Evolutionary conservation across 2,329 filamentous ascomycete species (phyloP).

Genomic region (Sordariomycetes sp.): DNA sequence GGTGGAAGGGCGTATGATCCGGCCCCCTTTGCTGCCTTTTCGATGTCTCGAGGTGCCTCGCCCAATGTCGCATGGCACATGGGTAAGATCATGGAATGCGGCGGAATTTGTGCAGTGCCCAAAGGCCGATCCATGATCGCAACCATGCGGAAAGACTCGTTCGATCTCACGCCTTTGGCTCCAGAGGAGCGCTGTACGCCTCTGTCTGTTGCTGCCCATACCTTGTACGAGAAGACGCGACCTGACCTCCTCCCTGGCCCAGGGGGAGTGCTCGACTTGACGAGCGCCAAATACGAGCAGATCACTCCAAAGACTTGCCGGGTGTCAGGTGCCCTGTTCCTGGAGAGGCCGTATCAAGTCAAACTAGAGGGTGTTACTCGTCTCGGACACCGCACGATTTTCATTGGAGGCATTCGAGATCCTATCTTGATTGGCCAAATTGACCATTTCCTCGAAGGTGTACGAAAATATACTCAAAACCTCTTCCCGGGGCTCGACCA

Average conservation of each 20-base stretch:
- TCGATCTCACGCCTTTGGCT: slow-evolving; percentile 34
- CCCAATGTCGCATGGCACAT: too few relatives aligned
- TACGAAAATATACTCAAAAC: slow-evolving; percentile 14
- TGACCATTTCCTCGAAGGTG: slow-evolving; percentile 19
- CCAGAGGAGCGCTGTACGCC: slow-evolving; percentile 32
- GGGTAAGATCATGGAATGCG: slow-evolving; percentile 47
- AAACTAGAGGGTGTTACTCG: slow-evolving; percentile 35
- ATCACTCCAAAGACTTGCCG: slow-evolving; percentile 2
- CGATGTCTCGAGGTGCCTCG: too few relatives aligned
- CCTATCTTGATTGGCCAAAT: slow-evolving; percentile 31
- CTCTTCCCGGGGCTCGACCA: slow-evolving; percentile 12
- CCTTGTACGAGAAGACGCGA: slow-evolving; percentile 44
- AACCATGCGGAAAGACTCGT: slow-evolving; percentile 30
- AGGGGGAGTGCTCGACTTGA: slow-evolving; percentile 35
- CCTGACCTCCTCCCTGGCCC: slow-evolving; percentile 41
- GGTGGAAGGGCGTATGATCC: slow-evolving; percentile 30
- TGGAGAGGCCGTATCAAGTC: slow-evolving; percentile 25
- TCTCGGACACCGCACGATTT: slow-evolving; percentile 30
- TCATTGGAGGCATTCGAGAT: slow-evolving; percentile 22
- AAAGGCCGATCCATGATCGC: slow-evolving; percentile 27
- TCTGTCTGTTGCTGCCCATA: slow-evolving; percentile 40
- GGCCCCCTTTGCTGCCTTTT: slow-evolving; percentile 19
- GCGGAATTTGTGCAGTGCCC: slow-evolving; percentile 34
- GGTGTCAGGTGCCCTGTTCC: slow-evolving; percentile 14
- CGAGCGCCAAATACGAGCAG: slow-evolving; percentile 18